Percentiles rank a stretch among this genome's conserved stretches.
Conservation (phyloP, 2,329 filamentous ascomycete genomes). For the Fusarium chlamydosporum region DNA sequence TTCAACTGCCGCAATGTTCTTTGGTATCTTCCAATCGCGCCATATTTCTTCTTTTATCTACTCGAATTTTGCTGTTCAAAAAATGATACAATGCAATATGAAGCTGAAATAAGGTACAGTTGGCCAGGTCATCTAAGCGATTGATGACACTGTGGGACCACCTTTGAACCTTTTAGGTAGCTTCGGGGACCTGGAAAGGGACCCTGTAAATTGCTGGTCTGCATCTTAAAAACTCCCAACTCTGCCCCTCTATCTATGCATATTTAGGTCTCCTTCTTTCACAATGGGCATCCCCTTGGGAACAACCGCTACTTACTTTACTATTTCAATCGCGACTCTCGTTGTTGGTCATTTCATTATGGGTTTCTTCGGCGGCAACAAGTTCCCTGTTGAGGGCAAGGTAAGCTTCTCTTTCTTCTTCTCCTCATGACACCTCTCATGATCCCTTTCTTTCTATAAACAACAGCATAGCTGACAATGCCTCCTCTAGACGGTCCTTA, state of each 20-base stretch:
- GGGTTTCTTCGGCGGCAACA: slow-evolving; percentile 78
- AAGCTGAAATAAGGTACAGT: background rate
- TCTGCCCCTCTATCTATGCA: slow-evolving; percentile 24
- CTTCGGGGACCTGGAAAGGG: background rate
- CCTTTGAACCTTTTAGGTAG: background rate
- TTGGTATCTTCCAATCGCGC: background rate
- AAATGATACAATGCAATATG: background rate
- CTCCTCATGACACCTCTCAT: slow-evolving; percentile 27
- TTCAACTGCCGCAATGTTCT: background rate
- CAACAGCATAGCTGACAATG: slow-evolving; percentile 30
- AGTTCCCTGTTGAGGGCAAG: slow-evolving; percentile 87
- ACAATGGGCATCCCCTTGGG: slow-evolving; percentile 43
- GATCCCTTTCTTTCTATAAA: slow-evolving; percentile 18
- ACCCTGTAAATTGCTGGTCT: slow-evolving; percentile 8
- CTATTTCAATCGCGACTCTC: slow-evolving; percentile 37
- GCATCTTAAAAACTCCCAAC: slow-evolving; percentile 13
- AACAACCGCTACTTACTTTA: slow-evolving; percentile 21
- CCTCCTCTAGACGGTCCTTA: slow-evolving; percentile 77
- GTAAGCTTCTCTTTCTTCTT: slow-evolving; percentile 62
- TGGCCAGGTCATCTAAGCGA: background rate
- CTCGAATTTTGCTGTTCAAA: background rate
- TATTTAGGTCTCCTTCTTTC: slow-evolving; percentile 13
- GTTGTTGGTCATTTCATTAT: slow-evolving; percentile 62
- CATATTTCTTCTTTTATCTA: background rate
- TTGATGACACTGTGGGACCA: slow-evolving; percentile 1